phyloP scores from a whole-genome alignment of 768 basidiomycete genomes.

The Mrakia frigida region DNA sequence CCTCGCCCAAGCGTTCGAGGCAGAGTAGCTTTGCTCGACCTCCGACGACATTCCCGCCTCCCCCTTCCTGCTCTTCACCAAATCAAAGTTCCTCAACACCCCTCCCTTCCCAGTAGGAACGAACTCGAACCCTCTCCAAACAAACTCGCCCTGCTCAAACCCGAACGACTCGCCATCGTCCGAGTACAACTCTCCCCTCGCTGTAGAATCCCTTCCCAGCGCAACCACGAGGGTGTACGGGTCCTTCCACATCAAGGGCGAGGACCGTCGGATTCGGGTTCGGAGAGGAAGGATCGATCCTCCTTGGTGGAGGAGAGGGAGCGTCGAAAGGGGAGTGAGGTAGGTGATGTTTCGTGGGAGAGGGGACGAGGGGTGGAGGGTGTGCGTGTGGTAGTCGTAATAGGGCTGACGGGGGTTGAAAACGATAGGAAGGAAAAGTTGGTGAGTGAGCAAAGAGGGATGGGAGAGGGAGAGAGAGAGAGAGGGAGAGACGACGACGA shows the following conservation, averaged over 20 bases:
- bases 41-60: constrained; percentile 46
- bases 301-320: constrained; percentile 83
- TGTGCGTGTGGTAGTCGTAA: constrained; percentile 82
- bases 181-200: constrained; percentile 81
- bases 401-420: constrained; percentile 57
- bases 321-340: constrained; percentile 68
- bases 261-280: constrained; percentile 77
- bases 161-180: constrained; percentile 86
- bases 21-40: constrained; percentile 47
- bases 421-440: no score
- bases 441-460: neutral
- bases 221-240: constrained; percentile 89
- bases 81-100: constrained; percentile 52
- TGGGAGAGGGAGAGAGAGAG: neutral
- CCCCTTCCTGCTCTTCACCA: constrained; percentile 49
- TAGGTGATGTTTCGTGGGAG: constrained; percentile 55
- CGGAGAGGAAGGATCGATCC: constrained; percentile 84
- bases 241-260: constrained; percentile 80
- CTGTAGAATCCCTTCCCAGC: constrained; percentile 55
- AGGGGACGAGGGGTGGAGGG: constrained; percentile 50
- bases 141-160: constrained; percentile 67
- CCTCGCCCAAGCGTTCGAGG: constrained; percentile 62
- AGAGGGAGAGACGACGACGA: neutral
- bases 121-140: constrained; percentile 74
- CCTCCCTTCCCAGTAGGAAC: constrained; percentile 50